Evolutionary conservation across 139 green algal genomes (phyloP), one percentile per base, ranked within the genome.

Genomic region (Tetraselmis striata): DNA sequence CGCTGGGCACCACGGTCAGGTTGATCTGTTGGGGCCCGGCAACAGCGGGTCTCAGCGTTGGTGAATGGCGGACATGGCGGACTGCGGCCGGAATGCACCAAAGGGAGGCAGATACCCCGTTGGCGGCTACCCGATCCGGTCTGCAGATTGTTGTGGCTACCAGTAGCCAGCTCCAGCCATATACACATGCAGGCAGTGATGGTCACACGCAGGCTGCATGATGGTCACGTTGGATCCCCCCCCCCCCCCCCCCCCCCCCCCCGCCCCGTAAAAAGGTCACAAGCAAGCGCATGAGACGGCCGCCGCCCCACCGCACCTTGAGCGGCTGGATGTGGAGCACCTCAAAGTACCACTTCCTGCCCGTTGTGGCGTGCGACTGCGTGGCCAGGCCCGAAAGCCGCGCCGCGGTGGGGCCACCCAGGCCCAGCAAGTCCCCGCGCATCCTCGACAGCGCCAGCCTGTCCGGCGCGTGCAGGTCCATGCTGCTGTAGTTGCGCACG

Each of bases 311-410:
- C n/a, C n/a, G n/a, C n/a, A 18, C 45, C 45, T 67, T 67, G 11
- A 30, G 23, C 29, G 23, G 76, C 2, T 59, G 76, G 29, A 18
- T 30, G 25, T 84, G 30, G 1, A 77, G 31, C 76, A 85, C 82
- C 77, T 85, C 75, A 25, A 85, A 59, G 76, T 85, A 81, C 31
- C 30, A 78, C 25, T 59, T 25, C 11, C 28, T 23, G 27, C 31
- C 27, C 32, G 45, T 89, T 80, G 2, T 78, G 75, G 27, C 27
- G 2, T 30, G 28, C 75, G 27, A 78, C 75, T 78, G 75, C 22
- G 75, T 18, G 5, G 45, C 45, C 45, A 18, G 11, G 18, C 45
- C 45, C 45, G 45, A 67, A 5, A 29, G 25, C 26, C 25, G 74
- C 26, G 74, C n/a, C 2, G 74, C 26, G 74, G 74, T 77, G 74